Evolutionary conservation across 371 early-diverging fungal genomes (phyloP).

Genomic region (Zychaea mexicana): DNA sequence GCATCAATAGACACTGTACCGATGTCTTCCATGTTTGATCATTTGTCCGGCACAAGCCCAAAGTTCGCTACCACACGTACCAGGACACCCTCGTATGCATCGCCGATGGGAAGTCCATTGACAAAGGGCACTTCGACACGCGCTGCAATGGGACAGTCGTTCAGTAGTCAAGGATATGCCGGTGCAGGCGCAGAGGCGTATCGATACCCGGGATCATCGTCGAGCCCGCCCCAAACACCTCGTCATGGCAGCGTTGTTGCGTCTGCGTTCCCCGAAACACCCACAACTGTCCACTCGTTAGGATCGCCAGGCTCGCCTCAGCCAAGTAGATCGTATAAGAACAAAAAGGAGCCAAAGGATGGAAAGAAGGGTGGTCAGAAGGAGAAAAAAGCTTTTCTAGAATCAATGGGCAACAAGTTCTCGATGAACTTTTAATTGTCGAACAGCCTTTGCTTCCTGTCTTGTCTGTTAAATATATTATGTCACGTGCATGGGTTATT

Average conservation of each 20-base stretch:
- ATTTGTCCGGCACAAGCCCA: not conserved
- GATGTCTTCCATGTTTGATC: conserved; percentile 7
- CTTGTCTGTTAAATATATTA: not conserved
- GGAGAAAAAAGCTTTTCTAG: conserved; percentile 42
- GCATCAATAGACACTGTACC: not conserved
- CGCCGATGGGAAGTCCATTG: not conserved
- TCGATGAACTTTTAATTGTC: conserved; percentile 21
- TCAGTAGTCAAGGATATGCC: not conserved
- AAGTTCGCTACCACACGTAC: not conserved
- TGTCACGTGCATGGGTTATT: not conserved
- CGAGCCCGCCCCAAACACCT: conserved; percentile 9
- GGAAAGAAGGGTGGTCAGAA: conserved; percentile 14
- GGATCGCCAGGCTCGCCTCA: conserved; percentile 3
- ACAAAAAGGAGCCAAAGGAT: conserved; percentile 27
- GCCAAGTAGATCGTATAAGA: conserved; percentile 5
- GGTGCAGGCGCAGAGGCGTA: not conserved
- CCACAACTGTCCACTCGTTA: not conserved
- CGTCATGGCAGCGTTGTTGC: conserved; percentile 6
- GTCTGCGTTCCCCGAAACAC: conserved; percentile 2
- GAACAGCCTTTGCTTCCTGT: too few species aligned
- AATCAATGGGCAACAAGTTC: conserved; percentile 40
- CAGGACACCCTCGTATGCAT: conserved; percentile 3
- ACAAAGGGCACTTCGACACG: not conserved
- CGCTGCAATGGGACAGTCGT: not conserved
- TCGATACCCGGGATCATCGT: conserved; percentile 1